These are phyloP conservation scores for Metarhizium humberi DNA, from an alignment of 2,329 filamentous ascomycete genomes.

Conservation along the genomic window DNA sequence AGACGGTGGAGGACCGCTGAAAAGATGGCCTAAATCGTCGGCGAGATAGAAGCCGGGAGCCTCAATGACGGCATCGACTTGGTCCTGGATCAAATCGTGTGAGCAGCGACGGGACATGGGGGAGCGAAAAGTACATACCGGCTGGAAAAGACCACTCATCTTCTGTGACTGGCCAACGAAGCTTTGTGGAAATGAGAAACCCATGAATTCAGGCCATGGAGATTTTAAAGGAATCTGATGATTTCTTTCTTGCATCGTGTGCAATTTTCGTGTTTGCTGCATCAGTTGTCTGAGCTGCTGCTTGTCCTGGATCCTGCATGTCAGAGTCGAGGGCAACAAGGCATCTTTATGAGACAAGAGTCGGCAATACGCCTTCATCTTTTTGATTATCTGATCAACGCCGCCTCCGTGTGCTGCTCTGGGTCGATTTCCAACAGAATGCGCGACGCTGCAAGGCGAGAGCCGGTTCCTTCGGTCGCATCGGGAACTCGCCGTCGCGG, in stretches of 20 bases:
- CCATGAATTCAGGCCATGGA: background rate
- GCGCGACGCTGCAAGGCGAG: background rate
- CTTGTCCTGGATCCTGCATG: background rate
- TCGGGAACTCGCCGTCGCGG: background rate
- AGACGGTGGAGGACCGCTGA: background rate
- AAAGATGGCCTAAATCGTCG: background rate
- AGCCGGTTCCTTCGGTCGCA: background rate
- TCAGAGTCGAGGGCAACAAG: background rate
- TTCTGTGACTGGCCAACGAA: background rate
- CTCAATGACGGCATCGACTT: background rate
- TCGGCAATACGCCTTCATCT: background rate
- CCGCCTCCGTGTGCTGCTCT: background rate
- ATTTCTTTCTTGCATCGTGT: background rate
- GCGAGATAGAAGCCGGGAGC: background rate
- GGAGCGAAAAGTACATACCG: background rate
- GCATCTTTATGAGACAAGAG: background rate
- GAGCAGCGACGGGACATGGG: background rate
- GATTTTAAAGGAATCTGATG: background rate
- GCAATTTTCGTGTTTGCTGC: background rate
- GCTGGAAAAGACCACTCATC: background rate
- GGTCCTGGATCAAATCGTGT: background rate
- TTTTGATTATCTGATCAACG: background rate
- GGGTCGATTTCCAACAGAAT: background rate
- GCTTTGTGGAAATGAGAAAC: background rate
- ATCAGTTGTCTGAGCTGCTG: background rate